These are phyloP conservation scores for Monosporascus sp. DNA, from an alignment of 2,329 filamentous ascomycete species.

Conservation along the genomic window DNA sequence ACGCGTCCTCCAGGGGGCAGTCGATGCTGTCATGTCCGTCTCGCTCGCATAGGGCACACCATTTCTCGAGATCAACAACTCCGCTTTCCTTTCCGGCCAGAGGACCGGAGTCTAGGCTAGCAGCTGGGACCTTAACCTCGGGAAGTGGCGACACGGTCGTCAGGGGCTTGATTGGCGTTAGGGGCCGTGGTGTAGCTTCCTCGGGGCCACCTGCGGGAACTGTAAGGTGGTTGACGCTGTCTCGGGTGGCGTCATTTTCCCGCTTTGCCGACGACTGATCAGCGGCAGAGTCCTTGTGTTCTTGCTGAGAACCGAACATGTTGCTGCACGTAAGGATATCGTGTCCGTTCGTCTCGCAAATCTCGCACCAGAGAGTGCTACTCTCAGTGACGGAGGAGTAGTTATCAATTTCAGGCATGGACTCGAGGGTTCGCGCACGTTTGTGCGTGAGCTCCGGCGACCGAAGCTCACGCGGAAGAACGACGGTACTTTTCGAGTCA, in stretches of 20 bases:
- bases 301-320: slow-evolving; percentile 60
- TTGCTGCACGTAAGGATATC: slow-evolving; percentile 92
- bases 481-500: slow-evolving; percentile 62
- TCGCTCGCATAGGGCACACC: slow-evolving; percentile 94
- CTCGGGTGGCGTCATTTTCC: slow-evolving; percentile 31
- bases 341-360: slow-evolving; percentile 86
- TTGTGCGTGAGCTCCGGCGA: slow-evolving; percentile 44
- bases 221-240: slow-evolving; percentile 34
- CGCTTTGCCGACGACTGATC: slow-evolving; percentile 17
- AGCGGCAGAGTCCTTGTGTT: slow-evolving; percentile 15
- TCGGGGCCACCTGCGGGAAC: slow-evolving; percentile 30
- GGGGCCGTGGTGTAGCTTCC: slow-evolving; percentile 47
- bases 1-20: slow-evolving; percentile 84
- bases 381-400: slow-evolving; percentile 67
- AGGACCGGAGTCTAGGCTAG: slow-evolving; percentile 60
- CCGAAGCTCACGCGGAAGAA: slow-evolving; percentile 47
- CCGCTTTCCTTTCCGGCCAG: slow-evolving; percentile 75
- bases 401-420: slow-evolving; percentile 65
- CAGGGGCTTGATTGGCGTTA: slow-evolving; percentile 47
- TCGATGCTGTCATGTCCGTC: slow-evolving; percentile 96
- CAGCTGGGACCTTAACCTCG: slow-evolving; percentile 46
- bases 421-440: slow-evolving; percentile 53
- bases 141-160: slow-evolving; percentile 33
- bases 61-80: slow-evolving; percentile 77
- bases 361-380: slow-evolving; percentile 83